Evolutionary conservation across 805 yeast genomes (phyloP), one percentile per base, ranked within the genome.

Genomic region (Citeromyces matritensis): DNA sequence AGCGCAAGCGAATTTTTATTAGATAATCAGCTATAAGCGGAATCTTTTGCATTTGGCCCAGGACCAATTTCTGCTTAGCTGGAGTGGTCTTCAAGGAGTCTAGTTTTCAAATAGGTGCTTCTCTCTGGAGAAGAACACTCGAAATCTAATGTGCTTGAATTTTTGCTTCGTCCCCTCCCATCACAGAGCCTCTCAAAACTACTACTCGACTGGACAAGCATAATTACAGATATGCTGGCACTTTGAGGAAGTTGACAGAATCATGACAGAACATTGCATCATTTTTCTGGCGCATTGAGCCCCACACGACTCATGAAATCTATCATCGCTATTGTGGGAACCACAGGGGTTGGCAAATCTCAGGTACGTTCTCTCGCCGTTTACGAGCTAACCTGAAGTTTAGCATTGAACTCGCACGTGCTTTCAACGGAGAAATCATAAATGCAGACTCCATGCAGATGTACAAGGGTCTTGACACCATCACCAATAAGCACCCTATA

Each of bases 401-500:
- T 37, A 69, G 83, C 29, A 71, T 84, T 3, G 88, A 84, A 37
- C 49, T 91, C 13, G 95, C 96, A 8, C 63, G 69, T 41, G 63
- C 64, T 17, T 65, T 79, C 32, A 67, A 75, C 45, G 97, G 97
- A 13, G 97, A 91, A 47, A 64, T 91, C 39, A 80, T 91, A 39
- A 91, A 91, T 52, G 95, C 94, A 0, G 98, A 91, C 49, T 84
- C 97, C 1, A 86, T 91, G 96, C 98, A 91, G 53, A 80, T 91
- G 62, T 91, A 91, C 51, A 55, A 60, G 26, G 75, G 70, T 0
- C 55, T 73, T 1, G 83, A 79, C 9, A 69, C 71, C 8, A 83
- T 91, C 37, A 82, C 98, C 10, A 91, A 91, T 45, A 91, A 91
- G 45, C 97, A 91, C 43, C 97, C 98, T 0, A 37, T 78, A 1